Percentiles rank a stretch among this genome's conserved stretches.
phyloP scores from a whole-genome alignment of 225 moss, liverwort and hornwort genomes.

The Physcomitrium patens region DNA sequence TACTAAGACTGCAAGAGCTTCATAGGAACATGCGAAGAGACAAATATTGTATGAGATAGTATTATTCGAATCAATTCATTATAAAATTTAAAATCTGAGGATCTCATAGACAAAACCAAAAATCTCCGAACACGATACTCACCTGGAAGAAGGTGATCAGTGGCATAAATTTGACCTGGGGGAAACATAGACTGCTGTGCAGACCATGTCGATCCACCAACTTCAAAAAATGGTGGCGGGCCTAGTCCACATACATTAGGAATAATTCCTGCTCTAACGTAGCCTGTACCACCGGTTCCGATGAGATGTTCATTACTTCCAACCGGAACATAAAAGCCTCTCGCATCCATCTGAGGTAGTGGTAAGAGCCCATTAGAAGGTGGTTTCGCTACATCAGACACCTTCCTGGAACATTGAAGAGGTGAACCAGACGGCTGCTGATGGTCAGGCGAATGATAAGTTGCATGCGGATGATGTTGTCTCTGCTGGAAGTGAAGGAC shows the following conservation, averaged over 20 bases:
- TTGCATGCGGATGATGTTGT: conserved; percentile 43
- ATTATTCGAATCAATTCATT: not conserved
- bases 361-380: conserved; percentile 47
- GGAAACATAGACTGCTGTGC: conserved; percentile 39
- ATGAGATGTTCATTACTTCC: conserved; percentile 28
- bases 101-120: not conserved
- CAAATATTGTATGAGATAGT: not conserved
- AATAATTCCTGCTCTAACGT: conserved; percentile 25
- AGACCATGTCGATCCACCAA: conserved; percentile 38
- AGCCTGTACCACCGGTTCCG: conserved; percentile 33
- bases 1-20: conserved; percentile 16
- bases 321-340: conserved; percentile 34
- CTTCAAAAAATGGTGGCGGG: conserved; percentile 39
- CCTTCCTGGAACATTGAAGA: conserved; percentile 31
- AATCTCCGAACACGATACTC: conserved; percentile 19
- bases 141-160: conserved; percentile 44
- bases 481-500: conserved; percentile 51
- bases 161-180: conserved; percentile 45
- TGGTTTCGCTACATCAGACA: conserved; percentile 35
- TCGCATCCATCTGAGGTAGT: conserved; percentile 45
- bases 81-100: conserved; percentile 8
- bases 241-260: conserved; percentile 39
- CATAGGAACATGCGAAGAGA: not conserved
- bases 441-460: conserved; percentile 47
- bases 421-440: conserved; percentile 39